A percentile compares a stretch with the other conserved stretches of the same genome.
phyloP scores from a whole-genome alignment of 1,139 yeast species.

The Taphrina communis region DNA sequence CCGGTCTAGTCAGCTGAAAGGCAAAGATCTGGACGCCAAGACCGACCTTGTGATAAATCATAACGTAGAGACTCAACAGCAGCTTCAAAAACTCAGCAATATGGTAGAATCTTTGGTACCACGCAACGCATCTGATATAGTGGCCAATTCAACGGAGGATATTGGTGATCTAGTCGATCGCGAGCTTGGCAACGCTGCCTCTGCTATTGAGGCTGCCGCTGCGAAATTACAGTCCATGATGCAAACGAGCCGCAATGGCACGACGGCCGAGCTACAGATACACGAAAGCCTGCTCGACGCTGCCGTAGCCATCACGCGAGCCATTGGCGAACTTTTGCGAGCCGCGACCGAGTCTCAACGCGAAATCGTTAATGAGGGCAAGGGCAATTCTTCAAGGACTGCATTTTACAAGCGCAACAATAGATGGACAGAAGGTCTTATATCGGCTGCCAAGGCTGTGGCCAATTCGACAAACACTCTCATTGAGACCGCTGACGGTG shows the following conservation, averaged over 20 bases:
- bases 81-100: conserved; percentile 64
- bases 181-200: conserved; percentile 75
- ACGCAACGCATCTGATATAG: conserved; percentile 49
- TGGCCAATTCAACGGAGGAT: conserved; percentile 57
- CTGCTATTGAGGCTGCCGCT: conserved; percentile 71
- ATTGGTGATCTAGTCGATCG: conserved; percentile 72
- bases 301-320: conserved; percentile 80
- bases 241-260: conserved; percentile 58
- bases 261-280: conserved; percentile 69
- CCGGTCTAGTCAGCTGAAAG: conserved; percentile 60
- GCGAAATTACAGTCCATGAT: conserved; percentile 63
- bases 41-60: conserved; percentile 78
- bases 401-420: conserved; percentile 86
- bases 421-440: conserved; percentile 93
- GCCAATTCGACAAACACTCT: conserved; percentile 82
- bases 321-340: conserved; percentile 71
- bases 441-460: conserved; percentile 88
- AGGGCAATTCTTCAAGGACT: conserved; percentile 69
- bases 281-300: conserved; percentile 79
- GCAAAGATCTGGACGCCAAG: conserved; percentile 66
- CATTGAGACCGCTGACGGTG: conserved; percentile 86
- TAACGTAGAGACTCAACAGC: conserved; percentile 74
- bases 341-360: conserved; percentile 83
- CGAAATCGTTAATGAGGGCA: conserved; percentile 77
- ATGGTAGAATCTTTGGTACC: conserved; percentile 67